phyloP scores from a whole-genome alignment of 805 yeast genomes.

The Yamadazyma nakazawae region DNA sequence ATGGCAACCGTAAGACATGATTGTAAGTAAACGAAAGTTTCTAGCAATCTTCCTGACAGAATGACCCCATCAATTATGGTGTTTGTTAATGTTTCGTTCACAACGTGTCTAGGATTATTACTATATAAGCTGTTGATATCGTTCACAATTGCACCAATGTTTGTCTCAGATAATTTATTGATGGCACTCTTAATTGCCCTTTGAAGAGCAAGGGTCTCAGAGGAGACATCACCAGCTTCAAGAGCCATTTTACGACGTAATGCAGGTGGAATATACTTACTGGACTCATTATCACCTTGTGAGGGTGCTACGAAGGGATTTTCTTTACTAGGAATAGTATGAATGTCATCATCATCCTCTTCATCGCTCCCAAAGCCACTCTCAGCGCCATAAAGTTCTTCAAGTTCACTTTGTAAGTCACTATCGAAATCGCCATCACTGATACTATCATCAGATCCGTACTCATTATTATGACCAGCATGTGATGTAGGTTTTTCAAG shows the following conservation, averaged over 20 bases:
- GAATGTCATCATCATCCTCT: slow-evolving; percentile 14
- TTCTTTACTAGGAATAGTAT: slow-evolving; percentile 38
- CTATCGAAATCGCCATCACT: slow-evolving; percentile 21
- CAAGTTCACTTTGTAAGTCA: slow-evolving; percentile 12
- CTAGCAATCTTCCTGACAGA: slow-evolving; percentile 63
- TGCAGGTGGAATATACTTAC: slow-evolving; percentile 83
- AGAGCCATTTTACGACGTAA: slow-evolving; percentile 54
- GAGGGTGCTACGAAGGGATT: slow-evolving; percentile 66
- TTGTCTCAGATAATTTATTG: slow-evolving; percentile 87
- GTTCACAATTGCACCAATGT: slow-evolving; percentile 63
- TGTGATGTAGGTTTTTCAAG: slow-evolving; percentile 13
- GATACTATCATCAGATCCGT: slow-evolving; percentile 17
- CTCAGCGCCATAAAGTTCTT: slow-evolving; percentile 15
- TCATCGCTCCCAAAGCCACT: slow-evolving; percentile 12
- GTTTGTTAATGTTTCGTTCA: slow-evolving; percentile 64
- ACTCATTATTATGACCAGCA: slow-evolving; percentile 16
- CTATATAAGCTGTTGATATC: slow-evolving; percentile 64
- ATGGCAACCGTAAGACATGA: slow-evolving; percentile 74
- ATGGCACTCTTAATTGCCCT: slow-evolving; percentile 76
- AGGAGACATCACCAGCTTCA: slow-evolving; percentile 29
- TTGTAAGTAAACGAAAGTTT: slow-evolving; percentile 74
- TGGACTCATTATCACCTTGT: slow-evolving; percentile 16
- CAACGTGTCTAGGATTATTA: slow-evolving; percentile 73
- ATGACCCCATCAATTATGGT: slow-evolving; percentile 63
- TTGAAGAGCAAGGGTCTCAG: slow-evolving; percentile 46